These are phyloP conservation scores for Centella asiatica DNA, from an alignment of 129 eudicot genomes.

Conservation along the genomic window DNA sequence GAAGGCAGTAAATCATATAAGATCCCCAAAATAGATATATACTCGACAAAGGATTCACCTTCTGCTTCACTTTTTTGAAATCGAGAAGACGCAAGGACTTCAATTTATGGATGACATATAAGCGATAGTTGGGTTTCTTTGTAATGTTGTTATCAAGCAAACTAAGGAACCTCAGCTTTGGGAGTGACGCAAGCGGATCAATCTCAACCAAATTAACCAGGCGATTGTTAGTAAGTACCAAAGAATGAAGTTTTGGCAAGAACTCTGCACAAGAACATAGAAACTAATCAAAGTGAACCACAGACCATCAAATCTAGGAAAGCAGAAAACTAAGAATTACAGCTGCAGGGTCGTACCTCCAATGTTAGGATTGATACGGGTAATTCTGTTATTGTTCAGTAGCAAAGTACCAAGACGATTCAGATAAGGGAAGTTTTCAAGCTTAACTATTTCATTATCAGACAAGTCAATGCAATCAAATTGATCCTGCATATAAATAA, in stretches of 20 bases:
- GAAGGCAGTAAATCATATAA: no score
- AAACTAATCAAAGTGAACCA: constrained; percentile 24
- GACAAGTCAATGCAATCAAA: constrained; percentile 92
- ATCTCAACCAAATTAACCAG: constrained; percentile 92
- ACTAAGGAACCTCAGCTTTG: constrained; percentile 79
- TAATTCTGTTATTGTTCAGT: constrained; percentile 83
- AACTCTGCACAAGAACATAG: constrained; percentile 64
- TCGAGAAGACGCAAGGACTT: constrained; percentile 80
- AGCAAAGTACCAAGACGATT: constrained; percentile 83
- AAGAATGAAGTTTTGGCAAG: constrained; percentile 92
- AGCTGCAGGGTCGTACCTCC: constrained; percentile 44
- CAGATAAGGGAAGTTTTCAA: constrained; percentile 80
- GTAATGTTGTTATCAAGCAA: constrained; percentile 85
- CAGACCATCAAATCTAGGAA: neutral
- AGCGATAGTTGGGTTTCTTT: constrained; percentile 85
- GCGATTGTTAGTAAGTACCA: constrained; percentile 94
- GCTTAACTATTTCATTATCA: constrained; percentile 95
- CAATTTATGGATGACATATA: constrained; percentile 87
- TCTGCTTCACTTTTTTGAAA: constrained; percentile 87
- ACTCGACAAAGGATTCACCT: constrained; percentile 58
- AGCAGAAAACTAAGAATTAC: neutral
- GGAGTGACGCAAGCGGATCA: constrained; percentile 91
- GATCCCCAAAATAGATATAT: no score
- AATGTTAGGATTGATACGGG: constrained; percentile 78
- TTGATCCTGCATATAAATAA: constrained; percentile 60